Conservation (phyloP, 345 rosid genomes). For the Litchi chinensis region DNA sequence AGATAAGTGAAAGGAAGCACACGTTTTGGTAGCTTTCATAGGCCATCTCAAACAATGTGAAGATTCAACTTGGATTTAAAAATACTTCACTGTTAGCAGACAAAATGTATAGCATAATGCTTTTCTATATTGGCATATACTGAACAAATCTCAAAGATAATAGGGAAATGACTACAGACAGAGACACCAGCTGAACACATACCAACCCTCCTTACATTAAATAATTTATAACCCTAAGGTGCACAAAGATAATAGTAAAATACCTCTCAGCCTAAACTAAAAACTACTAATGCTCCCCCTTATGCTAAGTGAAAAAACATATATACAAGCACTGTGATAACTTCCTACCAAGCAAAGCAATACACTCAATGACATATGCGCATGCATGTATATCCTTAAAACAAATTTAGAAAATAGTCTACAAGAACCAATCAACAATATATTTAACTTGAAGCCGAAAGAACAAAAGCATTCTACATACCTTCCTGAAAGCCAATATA, state of each 20-base stretch:
- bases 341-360: background rate
- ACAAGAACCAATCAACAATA: background rate
- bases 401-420: background rate
- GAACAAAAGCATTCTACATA: constrained; percentile 25
- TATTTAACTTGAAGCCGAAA: constrained; percentile 5
- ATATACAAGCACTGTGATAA: background rate
- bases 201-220: too few relatives aligned
- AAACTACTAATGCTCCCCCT: background rate
- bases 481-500: constrained; percentile 91
- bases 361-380: background rate
- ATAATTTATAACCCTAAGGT: too few relatives aligned
- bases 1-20: background rate
- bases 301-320: background rate
- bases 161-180: too few relatives aligned
- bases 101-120: background rate
- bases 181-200: too few relatives aligned
- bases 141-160: background rate
- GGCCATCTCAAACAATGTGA: background rate
- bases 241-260: background rate
- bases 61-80: background rate
- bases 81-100: background rate
- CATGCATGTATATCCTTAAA: background rate
- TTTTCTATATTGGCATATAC: background rate
- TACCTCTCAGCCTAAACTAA: background rate
- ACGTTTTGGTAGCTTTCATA: background rate